Evolutionary conservation across 2,329 filamentous ascomycete species (phyloP).

Genomic region (Fonsecaea pedrosoi): DNA sequence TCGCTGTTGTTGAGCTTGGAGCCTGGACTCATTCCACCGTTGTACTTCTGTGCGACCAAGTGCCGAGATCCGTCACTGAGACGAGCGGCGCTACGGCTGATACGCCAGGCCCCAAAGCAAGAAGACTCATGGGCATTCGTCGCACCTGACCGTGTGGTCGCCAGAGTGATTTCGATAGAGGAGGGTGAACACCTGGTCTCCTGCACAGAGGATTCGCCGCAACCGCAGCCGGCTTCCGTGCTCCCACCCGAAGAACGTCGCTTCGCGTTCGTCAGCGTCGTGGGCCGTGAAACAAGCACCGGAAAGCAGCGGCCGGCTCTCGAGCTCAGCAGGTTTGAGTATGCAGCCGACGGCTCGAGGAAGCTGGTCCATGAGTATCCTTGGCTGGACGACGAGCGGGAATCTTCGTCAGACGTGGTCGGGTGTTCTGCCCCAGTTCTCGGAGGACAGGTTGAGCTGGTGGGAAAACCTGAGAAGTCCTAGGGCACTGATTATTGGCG

Average conservation of each 20-base stretch:
- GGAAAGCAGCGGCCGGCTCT: slow-evolving; percentile 30
- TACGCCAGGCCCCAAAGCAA: slow-evolving; percentile 26
- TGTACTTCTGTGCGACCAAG: slow-evolving; percentile 35
- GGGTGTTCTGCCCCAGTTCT: no score
- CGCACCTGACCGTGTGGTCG: slow-evolving; percentile 27
- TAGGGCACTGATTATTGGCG: no score
- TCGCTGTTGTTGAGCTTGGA: slow-evolving; percentile 18
- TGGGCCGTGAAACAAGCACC: slow-evolving; percentile 18
- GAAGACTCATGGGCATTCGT: slow-evolving; percentile 30
- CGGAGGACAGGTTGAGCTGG: no score
- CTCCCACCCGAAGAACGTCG: slow-evolving; percentile 32
- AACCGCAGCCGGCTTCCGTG: slow-evolving; percentile 15
- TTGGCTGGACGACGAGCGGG: slow-evolving; percentile 27
- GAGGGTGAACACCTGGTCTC: slow-evolving; percentile 18
- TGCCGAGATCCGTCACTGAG: slow-evolving; percentile 32
- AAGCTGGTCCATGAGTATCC: slow-evolving; percentile 25
- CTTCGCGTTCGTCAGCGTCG: slow-evolving; percentile 24
- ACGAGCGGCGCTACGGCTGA: slow-evolving; percentile 29
- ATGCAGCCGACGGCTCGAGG: slow-evolving; percentile 20
- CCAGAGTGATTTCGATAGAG: slow-evolving; percentile 30
- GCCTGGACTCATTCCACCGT: slow-evolving; percentile 28
- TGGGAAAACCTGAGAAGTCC: no score
- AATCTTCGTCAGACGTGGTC: background rate
- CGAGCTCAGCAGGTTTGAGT: slow-evolving; percentile 31
- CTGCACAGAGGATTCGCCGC: slow-evolving; percentile 2